Conservation (phyloP, 2,329 filamentous ascomycete genomes). For the Ceratocystis diversiconidia region DNA sequence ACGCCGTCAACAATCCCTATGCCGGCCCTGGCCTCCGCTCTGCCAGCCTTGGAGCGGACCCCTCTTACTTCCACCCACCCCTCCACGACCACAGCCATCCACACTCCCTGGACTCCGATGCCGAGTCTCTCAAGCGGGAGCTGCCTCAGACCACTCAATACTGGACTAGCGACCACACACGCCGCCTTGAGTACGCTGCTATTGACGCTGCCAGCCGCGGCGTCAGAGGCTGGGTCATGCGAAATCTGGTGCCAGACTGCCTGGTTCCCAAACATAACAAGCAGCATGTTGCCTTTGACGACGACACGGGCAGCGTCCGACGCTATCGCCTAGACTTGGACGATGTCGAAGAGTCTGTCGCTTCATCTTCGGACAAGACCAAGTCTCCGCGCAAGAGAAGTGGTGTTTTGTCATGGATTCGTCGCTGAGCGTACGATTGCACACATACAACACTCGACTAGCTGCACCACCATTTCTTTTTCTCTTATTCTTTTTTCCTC, state of each 20-base stretch:
- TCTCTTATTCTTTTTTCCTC: neutral
- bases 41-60: neutral
- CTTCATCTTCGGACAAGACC: neutral
- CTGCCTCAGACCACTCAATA: constrained; percentile 49
- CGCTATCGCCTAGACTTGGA: constrained; percentile 47
- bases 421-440: constrained; percentile 6
- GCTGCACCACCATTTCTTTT: neutral
- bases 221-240: constrained; percentile 45
- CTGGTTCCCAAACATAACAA: constrained; percentile 37
- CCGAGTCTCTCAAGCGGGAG: constrained; percentile 25
- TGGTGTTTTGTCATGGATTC: constrained; percentile 9
- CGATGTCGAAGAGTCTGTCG: constrained; percentile 25
- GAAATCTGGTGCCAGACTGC: constrained; percentile 45
- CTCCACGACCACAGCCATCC: neutral
- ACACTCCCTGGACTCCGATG: constrained; percentile 19
- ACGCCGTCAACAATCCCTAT: neutral
- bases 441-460: neutral
- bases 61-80: constrained; percentile 6
- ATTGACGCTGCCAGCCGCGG: constrained; percentile 49
- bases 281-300: constrained; percentile 42
- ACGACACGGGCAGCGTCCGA: constrained; percentile 48
- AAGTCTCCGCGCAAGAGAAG: constrained; percentile 7
- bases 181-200: constrained; percentile 50
- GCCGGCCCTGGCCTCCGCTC: neutral
- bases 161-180: constrained; percentile 51